Evolutionary conservation across 108 stramenopile genomes (phyloP).

Genomic region (Discostella stelligeroides): DNA sequence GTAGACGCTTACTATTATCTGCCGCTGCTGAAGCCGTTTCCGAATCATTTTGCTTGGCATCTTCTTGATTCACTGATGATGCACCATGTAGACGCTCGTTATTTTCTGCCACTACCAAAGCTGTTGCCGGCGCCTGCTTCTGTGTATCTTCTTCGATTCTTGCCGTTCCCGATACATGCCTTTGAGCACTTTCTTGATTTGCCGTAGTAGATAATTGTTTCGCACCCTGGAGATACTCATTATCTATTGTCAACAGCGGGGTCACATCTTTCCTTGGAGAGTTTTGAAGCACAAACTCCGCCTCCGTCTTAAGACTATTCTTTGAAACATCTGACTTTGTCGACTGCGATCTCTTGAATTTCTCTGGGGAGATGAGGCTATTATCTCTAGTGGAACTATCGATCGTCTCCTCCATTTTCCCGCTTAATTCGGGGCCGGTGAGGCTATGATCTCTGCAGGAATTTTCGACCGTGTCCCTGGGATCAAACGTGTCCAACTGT

Average conservation of each 20-base stretch:
- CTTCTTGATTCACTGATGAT: no score
- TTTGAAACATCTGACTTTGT: slow-evolving; percentile 6
- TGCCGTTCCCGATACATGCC: no score
- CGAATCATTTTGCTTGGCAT: neutral
- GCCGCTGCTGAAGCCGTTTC: no score
- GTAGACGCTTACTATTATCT: no score
- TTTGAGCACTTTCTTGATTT: no score
- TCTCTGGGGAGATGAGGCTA: neutral
- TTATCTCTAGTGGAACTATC: neutral
- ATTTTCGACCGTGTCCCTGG: slow-evolving; percentile 1
- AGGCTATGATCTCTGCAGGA: neutral
- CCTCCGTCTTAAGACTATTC: slow-evolving; percentile 10
- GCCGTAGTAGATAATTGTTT: no score
- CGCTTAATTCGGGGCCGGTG: neutral
- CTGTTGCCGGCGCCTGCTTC: no score
- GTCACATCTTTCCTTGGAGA: neutral
- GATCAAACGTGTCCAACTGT: slow-evolving; percentile 1
- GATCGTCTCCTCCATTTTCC: neutral
- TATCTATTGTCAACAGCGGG: neutral
- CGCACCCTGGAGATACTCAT: neutral
- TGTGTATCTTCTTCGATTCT: no score
- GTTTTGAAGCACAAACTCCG: neutral
- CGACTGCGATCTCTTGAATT: neutral
- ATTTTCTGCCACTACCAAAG: no score
- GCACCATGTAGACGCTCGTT: no score